Conservation (phyloP, 139 green algal genomes). For the Mesotaenium endlicherianum region DNA sequence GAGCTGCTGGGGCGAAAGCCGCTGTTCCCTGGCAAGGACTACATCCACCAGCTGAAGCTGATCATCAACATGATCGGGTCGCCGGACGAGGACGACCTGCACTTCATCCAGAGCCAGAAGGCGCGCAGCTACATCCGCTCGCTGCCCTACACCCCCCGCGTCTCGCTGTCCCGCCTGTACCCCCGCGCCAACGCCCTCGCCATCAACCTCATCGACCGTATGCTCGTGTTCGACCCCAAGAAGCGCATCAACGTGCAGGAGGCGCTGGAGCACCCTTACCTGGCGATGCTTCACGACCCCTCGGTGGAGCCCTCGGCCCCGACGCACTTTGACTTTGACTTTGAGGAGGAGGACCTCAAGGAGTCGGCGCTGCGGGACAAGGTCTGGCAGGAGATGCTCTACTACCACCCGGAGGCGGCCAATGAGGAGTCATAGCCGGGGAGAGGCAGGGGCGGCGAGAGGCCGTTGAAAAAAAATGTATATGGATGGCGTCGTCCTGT, state of each 20-base stretch:
- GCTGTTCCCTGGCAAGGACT: conserved; percentile 66
- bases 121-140: conserved; percentile 59
- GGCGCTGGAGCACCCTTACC: conserved; percentile 63
- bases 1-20: conserved; percentile 65
- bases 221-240: conserved; percentile 64
- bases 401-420: conserved; percentile 51
- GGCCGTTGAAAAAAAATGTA: too few species aligned
- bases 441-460: too few species aligned
- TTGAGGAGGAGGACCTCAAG: conserved; percentile 59
- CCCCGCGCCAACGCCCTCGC: conserved; percentile 54
- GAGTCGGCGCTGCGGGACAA: conserved; percentile 51
- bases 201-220: conserved; percentile 61
- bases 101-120: conserved; percentile 61
- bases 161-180: conserved; percentile 53
- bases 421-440: conserved; percentile 1
- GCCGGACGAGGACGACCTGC: conserved; percentile 52
- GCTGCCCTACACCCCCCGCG: conserved; percentile 44
- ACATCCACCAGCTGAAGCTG: conserved; percentile 69
- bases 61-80: conserved; percentile 63
- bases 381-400: conserved; percentile 52
- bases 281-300: conserved; percentile 61
- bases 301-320: conserved; percentile 56
- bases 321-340: conserved; percentile 57
- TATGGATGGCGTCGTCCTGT: too few species aligned
- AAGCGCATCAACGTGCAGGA: conserved; percentile 64